Evolutionary conservation across 768 basidiomycete species (phyloP), one percentile per base, ranked within the genome.

Genomic region (Galerina marginata): DNA sequence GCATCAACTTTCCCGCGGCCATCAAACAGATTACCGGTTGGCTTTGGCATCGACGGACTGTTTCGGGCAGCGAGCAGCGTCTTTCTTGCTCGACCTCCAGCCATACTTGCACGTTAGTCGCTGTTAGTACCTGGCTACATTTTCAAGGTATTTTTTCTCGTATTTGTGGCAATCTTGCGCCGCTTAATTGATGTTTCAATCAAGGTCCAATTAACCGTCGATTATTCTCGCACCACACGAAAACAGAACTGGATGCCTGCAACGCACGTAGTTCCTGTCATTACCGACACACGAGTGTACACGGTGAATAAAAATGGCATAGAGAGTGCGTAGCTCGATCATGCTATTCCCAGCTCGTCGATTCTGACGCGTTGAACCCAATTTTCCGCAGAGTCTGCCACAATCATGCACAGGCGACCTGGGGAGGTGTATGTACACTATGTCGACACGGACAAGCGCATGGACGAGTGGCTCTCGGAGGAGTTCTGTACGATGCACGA

Each of bases 391-490:
- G 83, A 76, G 68, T 74, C 68, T 52, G 90, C 82, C 11, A 76
- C 83, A 20, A 75, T 91, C 56, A 73, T 90, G 26, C 80, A 85
- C 40, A 79, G 76, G 59, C 82, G 81, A 38, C 69, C 70, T 16
- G 82, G 75, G 10, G 80, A 85, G 58, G 82, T 83, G 58, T 89
- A 88, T 67, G 88, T 92, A n/a, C 90, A 91, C 75, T 92, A 89
- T 69, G 71, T 86, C 51, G 82, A 83, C 67, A 77, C 81, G 20
- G 91, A 93, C 77, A 89, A 89, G 71, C 80, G 88, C 11, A 75
- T 91, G 65, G 91, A 92, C 71, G 88, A 89, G 69, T 92, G 91
- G 91, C 74, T 90, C 20, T 75, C 83, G 3, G 82, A 81, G 62
- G 71, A 73, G 20, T 62, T 72, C 46, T 74, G 86, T 62, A 76